phyloP scores from a whole-genome alignment of 441 rosid genomes.

The Mallotus japonicus region DNA sequence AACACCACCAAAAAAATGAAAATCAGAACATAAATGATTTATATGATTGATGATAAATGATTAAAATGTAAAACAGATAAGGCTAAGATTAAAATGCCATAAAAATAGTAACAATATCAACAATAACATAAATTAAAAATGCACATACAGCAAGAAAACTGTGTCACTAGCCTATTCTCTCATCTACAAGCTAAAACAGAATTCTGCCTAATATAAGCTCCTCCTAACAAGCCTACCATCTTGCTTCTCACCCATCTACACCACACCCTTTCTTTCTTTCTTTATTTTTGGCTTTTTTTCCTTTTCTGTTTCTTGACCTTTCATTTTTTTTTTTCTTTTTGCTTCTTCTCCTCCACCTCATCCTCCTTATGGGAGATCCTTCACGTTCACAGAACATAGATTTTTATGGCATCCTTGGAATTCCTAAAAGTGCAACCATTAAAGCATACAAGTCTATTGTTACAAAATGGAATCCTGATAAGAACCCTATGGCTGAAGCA shows the following conservation, averaged over 20 bases:
- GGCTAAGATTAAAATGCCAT: background rate
- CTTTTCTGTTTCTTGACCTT: background rate
- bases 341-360: background rate
- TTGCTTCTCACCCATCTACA: background rate
- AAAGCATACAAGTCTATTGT: constrained; percentile 59
- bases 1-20: too few relatives aligned
- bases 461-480: constrained; percentile 43
- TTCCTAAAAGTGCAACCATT: constrained; percentile 18
- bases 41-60: background rate
- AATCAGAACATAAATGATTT: too few relatives aligned
- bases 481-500: constrained; percentile 36
- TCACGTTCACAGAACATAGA: constrained; percentile 41
- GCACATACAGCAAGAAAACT: background rate
- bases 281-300: background rate
- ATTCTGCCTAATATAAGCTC: constrained; percentile 7
- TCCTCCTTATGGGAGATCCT: constrained; percentile 39
- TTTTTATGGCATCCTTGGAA: constrained; percentile 40
- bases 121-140: background rate
- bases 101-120: background rate
- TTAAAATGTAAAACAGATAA: background rate
- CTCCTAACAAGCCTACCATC: background rate
- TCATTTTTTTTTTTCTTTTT: background rate
- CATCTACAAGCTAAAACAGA: background rate
- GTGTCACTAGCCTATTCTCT: background rate
- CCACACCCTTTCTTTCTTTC: background rate